A percentile compares a stretch with the other conserved stretches of the same genome.
These are phyloP conservation scores for Fomitopsis palustris DNA, from an alignment of 1,284 basidiomycete species.

Conservation along the genomic window DNA sequence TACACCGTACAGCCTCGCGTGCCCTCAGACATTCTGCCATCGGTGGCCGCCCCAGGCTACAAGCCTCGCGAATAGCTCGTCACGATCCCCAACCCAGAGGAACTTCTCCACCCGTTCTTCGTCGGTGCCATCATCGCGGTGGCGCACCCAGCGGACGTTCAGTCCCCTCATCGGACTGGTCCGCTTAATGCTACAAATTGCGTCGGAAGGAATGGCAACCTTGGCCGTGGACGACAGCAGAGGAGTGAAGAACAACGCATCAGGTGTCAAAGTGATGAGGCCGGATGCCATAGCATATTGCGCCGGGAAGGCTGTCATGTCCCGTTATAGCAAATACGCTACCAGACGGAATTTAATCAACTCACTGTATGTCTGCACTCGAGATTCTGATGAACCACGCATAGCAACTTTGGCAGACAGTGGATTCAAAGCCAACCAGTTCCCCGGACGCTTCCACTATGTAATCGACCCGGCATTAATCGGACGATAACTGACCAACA, in stretches of 20 bases:
- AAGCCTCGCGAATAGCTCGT: slow-evolving; percentile 66
- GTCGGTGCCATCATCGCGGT: slow-evolving; percentile 20
- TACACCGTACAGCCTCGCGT: slow-evolving; percentile 1
- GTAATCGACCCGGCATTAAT: not conserved
- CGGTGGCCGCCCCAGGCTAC: slow-evolving; percentile 43
- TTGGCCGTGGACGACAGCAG: slow-evolving; percentile 44
- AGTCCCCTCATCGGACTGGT: slow-evolving; percentile 50
- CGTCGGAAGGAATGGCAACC: slow-evolving; percentile 40
- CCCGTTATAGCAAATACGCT: slow-evolving; percentile 2
- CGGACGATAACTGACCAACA: not conserved
- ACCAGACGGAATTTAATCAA: slow-evolving; percentile 1
- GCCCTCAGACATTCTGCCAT: slow-evolving; percentile 30
- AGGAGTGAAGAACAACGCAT: slow-evolving; percentile 51
- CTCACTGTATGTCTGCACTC: slow-evolving; percentile 40
- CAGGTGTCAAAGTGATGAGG: slow-evolving; percentile 51
- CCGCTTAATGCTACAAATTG: slow-evolving; percentile 57
- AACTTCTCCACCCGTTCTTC: slow-evolving; percentile 51
- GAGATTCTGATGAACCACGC: slow-evolving; percentile 13
- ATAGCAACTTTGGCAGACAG: slow-evolving; percentile 15
- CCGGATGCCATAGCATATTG: slow-evolving; percentile 54
- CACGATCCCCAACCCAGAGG: slow-evolving; percentile 54
- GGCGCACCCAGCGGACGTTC: slow-evolving; percentile 41
- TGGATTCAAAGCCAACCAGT: slow-evolving; percentile 21
- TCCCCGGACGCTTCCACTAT: slow-evolving; percentile 25
- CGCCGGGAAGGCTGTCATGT: slow-evolving; percentile 51